phyloP scores from a whole-genome alignment of 768 basidiomycete genomes.

The Collybiopsis luxurians region DNA sequence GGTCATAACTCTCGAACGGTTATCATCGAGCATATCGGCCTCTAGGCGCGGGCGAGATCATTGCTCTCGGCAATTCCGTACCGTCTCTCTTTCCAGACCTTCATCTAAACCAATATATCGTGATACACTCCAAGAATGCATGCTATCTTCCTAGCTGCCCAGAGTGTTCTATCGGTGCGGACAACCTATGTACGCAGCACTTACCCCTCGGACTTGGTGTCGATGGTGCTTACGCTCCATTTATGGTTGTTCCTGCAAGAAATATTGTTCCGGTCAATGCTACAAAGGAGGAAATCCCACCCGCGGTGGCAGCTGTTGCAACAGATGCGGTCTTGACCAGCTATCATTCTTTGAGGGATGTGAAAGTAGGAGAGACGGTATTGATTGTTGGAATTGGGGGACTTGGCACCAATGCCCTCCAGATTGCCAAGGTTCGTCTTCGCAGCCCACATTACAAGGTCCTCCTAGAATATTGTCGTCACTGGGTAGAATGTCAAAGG shows the following conservation, averaged over 20 bases:
- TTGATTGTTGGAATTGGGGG: conserved; percentile 2
- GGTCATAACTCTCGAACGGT: neutral
- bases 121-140: neutral
- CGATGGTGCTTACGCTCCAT: neutral
- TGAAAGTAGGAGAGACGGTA: conserved; percentile 2
- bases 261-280: neutral
- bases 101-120: conserved; percentile 1
- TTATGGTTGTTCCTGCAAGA: neutral
- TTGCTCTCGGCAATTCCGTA: conserved; percentile 1
- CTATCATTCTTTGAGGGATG: conserved; percentile 1
- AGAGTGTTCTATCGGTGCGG: neutral
- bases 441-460: neutral
- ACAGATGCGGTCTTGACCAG: conserved; percentile 1
- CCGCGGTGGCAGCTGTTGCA: neutral
- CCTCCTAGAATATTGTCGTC: neutral
- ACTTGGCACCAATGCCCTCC: conserved; percentile 1
- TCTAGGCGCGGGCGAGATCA: conserved; percentile 2
- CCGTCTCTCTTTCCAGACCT: neutral
- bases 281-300: neutral
- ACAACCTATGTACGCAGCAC: neutral
- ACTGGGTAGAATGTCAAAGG: neutral
- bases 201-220: neutral
- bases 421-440: conserved; percentile 4
- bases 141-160: neutral
- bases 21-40: neutral